Base-by-base conservation (phyloP, 1,284 basidiomycete genomes). In the Peniophora sp. region DNA sequence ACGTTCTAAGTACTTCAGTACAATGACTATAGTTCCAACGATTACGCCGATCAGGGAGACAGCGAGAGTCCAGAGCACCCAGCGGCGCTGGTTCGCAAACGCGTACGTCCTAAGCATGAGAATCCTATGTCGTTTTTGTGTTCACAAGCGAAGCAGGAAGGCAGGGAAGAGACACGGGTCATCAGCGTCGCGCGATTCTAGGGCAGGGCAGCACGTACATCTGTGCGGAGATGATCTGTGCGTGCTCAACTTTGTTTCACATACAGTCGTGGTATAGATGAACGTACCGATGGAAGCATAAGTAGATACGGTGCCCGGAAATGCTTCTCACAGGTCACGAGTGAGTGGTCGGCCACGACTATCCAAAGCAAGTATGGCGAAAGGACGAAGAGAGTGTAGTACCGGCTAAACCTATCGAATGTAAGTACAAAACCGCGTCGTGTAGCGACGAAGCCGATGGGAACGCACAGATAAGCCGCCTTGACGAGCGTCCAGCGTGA, bases 91-190 rank as follows among this genome's bases (percentile, higher is more conserved):
- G n/a, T 61, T 63, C 6, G 63, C 56, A 52, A 64, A 64, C 1
- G 61, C 63, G 38, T 63, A 62, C 14, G 63, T 56, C 27, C 63
- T 53, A 23, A 61, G 53, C 45, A 63, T 53, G 17, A 64, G 54
- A n/a, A 65, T 63, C n/a, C n/a, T 20, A 41, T n/a, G 16, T 8
- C 38, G 19, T 8, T 6, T 41, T n/a, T 17, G 38, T 20, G 8
- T 17, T 5, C 19, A 16, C 38, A n/a, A 8, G 6, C n/a, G 38
- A 41, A 17, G n/a, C n/a, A n/a, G n/a, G 8, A 41, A 41, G 16
- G 8, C 38, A 41, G 8, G 63, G 39, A 12, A 47, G 27, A 44
- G 41, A 10, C 32, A 20, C 10, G 2, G 24, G 58, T 55, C 39
- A 61, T 45, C 25, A 57, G 32, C 23, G 41, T 23, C 12, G 27